Conservation (phyloP, 75 land plant genomes). For the Cunninghamia lanceolata region DNA sequence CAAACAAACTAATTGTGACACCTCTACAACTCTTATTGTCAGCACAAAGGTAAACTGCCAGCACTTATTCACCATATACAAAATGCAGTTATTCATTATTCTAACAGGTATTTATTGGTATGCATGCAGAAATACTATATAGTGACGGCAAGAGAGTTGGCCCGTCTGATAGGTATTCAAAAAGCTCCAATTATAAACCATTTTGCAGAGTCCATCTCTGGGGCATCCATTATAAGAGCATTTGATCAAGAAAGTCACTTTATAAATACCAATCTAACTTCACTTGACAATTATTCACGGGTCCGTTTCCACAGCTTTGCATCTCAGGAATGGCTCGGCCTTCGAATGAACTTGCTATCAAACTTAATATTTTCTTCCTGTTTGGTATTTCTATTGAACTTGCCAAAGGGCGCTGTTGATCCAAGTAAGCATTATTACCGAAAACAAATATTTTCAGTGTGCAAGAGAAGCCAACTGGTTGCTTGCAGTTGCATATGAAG, state of each 20-base stretch:
- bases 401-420: slow-evolving; percentile 60
- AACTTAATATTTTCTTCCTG: slow-evolving; percentile 59
- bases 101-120: too few species aligned
- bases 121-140: slow-evolving; percentile 63
- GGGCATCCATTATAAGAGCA: slow-evolving; percentile 64
- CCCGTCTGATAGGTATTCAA: slow-evolving; percentile 48
- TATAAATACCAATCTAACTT: slow-evolving; percentile 33
- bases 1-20: too few species aligned
- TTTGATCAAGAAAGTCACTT: slow-evolving; percentile 63
- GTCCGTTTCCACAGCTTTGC: slow-evolving; percentile 64
- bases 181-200: slow-evolving; percentile 71
- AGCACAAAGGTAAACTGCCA: too few species aligned
- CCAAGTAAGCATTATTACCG: slow-evolving; percentile 42
- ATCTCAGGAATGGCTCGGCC: slow-evolving; percentile 82
- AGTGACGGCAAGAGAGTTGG: slow-evolving; percentile 59
- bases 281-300: slow-evolving; percentile 51
- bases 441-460: neutral
- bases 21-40: too few species aligned
- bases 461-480: neutral
- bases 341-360: slow-evolving; percentile 69
- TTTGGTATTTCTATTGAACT: slow-evolving; percentile 51
- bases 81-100: too few species aligned
- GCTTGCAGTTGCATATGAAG: neutral
- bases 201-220: slow-evolving; percentile 68
- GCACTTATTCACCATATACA: too few species aligned